A percentile compares a stretch with the other conserved stretches of the same genome.
Conservation (phyloP, 177 flowering plant species). For the Vitis hybrid region DNA sequence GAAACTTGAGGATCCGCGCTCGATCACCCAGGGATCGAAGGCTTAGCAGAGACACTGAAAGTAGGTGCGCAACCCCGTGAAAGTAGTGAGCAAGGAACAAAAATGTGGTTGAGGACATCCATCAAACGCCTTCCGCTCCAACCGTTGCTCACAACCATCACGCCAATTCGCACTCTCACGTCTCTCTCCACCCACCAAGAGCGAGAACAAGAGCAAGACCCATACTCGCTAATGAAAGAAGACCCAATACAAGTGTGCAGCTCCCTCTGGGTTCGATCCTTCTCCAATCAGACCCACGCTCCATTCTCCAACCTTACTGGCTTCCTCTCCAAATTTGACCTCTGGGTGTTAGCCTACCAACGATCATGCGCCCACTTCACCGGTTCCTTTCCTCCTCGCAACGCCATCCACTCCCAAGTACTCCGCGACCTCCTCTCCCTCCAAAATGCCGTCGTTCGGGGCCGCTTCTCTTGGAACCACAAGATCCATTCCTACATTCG, state of each 20-base stretch:
- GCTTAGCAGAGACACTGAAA: too few relatives aligned
- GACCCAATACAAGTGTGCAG: constrained; percentile 79
- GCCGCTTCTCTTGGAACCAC: constrained; percentile 59
- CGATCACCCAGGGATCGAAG: constrained; percentile 1
- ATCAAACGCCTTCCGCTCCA: constrained; percentile 53
- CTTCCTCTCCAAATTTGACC: constrained; percentile 80
- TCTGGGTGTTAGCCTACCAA: constrained; percentile 93
- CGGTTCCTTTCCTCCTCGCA: constrained; percentile 81
- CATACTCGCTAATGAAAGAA: constrained; percentile 68
- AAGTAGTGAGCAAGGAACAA: neutral
- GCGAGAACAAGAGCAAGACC: constrained; percentile 39
- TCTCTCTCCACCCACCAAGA: constrained; percentile 12
- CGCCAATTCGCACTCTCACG: constrained; percentile 19
- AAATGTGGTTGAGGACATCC: constrained; percentile 48
- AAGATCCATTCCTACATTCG: constrained; percentile 44
- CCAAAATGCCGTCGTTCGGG: constrained; percentile 57
- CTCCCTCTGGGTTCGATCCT: constrained; percentile 62
- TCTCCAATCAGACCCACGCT: constrained; percentile 36
- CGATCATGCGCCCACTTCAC: constrained; percentile 74
- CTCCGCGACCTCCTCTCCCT: constrained; percentile 66
- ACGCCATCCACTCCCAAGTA: constrained; percentile 52
- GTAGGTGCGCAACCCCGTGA: neutral
- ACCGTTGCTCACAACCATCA: neutral
- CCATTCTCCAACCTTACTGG: constrained; percentile 79
- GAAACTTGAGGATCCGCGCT: neutral